These are phyloP conservation scores for Simmondsia chinensis DNA, from an alignment of 148 eudicot genomes.

Conservation along the genomic window DNA sequence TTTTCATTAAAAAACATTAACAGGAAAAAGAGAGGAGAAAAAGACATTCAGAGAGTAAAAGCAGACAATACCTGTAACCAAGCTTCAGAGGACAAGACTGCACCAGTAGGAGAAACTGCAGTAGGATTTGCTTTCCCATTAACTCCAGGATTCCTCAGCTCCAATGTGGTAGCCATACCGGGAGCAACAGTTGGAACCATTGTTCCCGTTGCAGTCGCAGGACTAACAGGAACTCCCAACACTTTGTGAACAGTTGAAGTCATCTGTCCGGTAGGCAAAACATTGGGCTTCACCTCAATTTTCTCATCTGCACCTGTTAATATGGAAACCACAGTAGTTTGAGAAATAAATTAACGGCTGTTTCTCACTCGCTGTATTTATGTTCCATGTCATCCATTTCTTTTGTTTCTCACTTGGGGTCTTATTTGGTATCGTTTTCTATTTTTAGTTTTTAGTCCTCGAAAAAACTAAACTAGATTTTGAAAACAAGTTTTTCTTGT, in stretches of 20 bases:
- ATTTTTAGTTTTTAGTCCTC: no score
- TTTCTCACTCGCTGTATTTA: neutral
- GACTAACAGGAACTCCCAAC: slow-evolving; percentile 33
- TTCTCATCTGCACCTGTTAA: slow-evolving; percentile 36
- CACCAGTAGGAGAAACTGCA: slow-evolving; percentile 25
- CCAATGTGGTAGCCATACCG: slow-evolving; percentile 33
- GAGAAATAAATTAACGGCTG: neutral
- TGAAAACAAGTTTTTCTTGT: no score
- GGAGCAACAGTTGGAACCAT: slow-evolving; percentile 25
- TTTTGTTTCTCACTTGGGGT: no score
- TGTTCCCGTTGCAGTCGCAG: slow-evolving; percentile 29
- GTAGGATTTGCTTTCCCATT: slow-evolving; percentile 27
- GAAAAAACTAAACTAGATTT: no score
- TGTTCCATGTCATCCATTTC: no score
- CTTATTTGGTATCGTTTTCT: no score
- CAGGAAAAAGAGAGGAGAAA: neutral
- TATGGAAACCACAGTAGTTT: neutral
- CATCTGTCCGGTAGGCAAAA: slow-evolving; percentile 9
- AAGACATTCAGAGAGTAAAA: neutral
- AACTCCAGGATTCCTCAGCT: slow-evolving; percentile 32
- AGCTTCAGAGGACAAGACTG: slow-evolving; percentile 43
- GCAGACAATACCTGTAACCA: slow-evolving; percentile 55
- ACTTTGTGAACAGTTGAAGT: slow-evolving; percentile 30
- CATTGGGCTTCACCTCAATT: slow-evolving; percentile 23
- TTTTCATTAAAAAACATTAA: neutral